Base-by-base conservation (phyloP, 2,329 filamentous ascomycete species). In the Stemphylium lycopersici region DNA sequence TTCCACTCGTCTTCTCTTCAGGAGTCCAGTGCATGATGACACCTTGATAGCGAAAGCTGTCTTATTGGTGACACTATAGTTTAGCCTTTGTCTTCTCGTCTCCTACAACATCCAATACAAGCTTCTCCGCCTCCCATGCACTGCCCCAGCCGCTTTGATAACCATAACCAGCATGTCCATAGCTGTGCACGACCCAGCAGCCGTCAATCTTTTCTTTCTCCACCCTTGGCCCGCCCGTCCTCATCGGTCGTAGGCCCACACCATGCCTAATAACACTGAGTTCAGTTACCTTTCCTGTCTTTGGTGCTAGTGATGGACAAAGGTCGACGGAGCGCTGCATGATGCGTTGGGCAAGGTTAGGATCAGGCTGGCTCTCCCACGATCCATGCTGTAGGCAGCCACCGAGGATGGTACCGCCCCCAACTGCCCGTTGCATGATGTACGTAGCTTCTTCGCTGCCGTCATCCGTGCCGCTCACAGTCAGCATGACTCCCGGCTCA, bases 361-460 rank as follows among this genome's bases (percentile, higher is more conserved):
- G 87, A 66, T 96, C 92, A 0, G 89, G 87, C 61, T 88, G 83
- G 33, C 86, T 83, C 63, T 95, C 90, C 91, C 91, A 96, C 64
- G 87, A 89, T 24, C 87, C 83, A 65, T 88, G 85, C 72, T 92
- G 87, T 67, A 96, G 90, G 41, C 88, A 93, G 2, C 93, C 93
- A n/a, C 92, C 93, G 2, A 96, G 79, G 37, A 96, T 82, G 0
- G 90, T 95, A 10, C 93, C 93, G 16, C 92, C 93, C 50, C 74
- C 79, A 15, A 82, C 83, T 1, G 92, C 90, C 24, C 93, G 84
- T 67, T 86, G 87, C 92, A 97, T 96, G 42, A 90, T 82, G 72
- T 97, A 97, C 53, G 84, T 79, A 4, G 87, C 79, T 74, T 96
- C 92, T 31, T 88, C 87, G 0, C 81, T 78, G 2, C 84, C 87